These are phyloP conservation scores for Lipomyces orientalis DNA, from an alignment of 805 yeast species.

Conservation along the genomic window DNA sequence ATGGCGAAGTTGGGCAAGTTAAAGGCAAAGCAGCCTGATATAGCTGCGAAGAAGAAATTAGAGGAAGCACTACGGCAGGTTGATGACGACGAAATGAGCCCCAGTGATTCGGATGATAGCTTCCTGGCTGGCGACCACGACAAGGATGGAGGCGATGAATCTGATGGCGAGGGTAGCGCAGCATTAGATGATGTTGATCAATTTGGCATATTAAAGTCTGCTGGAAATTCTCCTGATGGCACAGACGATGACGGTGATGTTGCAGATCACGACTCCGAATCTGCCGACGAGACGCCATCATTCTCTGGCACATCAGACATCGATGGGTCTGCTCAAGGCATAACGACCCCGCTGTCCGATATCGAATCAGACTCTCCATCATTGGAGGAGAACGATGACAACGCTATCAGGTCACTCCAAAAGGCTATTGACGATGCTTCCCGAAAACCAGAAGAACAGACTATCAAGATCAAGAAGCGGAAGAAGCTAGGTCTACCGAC, in stretches of 20 bases:
- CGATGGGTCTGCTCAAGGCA: background rate
- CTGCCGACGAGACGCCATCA: conserved; percentile 9
- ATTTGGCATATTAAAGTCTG: conserved; percentile 17
- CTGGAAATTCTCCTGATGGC: background rate
- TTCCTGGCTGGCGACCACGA: conserved; percentile 36
- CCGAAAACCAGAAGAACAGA: conserved; percentile 11
- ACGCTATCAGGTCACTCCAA: conserved; percentile 66
- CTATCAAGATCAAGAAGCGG: conserved; percentile 8
- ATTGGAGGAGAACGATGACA: conserved; percentile 51
- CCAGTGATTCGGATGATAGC: conserved; percentile 41
- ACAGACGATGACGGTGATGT: conserved; percentile 4
- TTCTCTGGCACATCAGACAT: conserved; percentile 40
- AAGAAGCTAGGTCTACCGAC: conserved; percentile 14
- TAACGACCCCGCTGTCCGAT: conserved; percentile 41
- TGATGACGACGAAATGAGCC: conserved; percentile 46
- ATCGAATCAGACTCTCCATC: conserved; percentile 75
- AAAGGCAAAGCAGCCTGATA: background rate
- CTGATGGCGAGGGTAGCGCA: conserved; percentile 45
- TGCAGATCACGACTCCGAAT: conserved; percentile 45
- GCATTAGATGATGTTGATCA: conserved; percentile 15
- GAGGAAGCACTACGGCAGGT: conserved; percentile 37
- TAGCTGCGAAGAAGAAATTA: background rate
- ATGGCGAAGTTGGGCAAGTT: background rate
- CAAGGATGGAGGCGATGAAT: conserved; percentile 44
- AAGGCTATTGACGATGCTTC: conserved; percentile 78